Evolutionary conservation across 106 monocot species (phyloP).

Genomic region (Vanilla planifolia): DNA sequence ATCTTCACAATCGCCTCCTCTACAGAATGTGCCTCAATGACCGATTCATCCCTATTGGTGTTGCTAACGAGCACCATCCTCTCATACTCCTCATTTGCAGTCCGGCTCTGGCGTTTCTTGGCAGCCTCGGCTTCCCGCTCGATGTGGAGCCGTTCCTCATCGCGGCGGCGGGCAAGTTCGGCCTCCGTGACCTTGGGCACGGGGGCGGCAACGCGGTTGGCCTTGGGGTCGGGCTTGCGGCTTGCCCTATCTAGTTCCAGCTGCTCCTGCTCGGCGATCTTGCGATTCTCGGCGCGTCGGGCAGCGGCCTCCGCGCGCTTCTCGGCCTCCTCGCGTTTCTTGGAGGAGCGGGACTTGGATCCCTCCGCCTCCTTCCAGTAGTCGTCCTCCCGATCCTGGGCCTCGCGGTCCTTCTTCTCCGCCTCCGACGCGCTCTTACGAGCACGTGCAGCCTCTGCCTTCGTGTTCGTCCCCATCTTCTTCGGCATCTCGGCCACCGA

Average conservation of each 20-base stretch:
- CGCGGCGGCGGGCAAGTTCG: conserved; percentile 44
- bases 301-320: conserved; percentile 67
- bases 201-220: conserved; percentile 62
- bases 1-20: conserved; percentile 81
- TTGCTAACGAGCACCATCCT: conserved; percentile 72
- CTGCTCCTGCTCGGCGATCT: conserved; percentile 69
- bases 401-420: conserved; percentile 36
- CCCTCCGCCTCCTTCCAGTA: conserved; percentile 74
- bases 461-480: conserved; percentile 89
- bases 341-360: conserved; percentile 50
- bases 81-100: conserved; percentile 88
- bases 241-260: conserved; percentile 44
- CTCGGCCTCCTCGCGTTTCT: conserved; percentile 58
- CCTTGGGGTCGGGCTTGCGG: conserved; percentile 77
- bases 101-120: conserved; percentile 68
- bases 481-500: conserved; percentile 93
- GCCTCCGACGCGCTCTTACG: conserved; percentile 44
- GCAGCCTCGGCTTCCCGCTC: conserved; percentile 45
- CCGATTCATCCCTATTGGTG: conserved; percentile 79
- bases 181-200: conserved; percentile 37
- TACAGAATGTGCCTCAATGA: conserved; percentile 82
- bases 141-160: conserved; percentile 55
- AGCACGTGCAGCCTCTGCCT: conserved; percentile 77
- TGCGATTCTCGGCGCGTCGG: conserved; percentile 71
- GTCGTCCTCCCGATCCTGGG: conserved; percentile 43